phyloP scores from a whole-genome alignment of 2,329 filamentous ascomycete species.

The Epichloe bromicola region DNA sequence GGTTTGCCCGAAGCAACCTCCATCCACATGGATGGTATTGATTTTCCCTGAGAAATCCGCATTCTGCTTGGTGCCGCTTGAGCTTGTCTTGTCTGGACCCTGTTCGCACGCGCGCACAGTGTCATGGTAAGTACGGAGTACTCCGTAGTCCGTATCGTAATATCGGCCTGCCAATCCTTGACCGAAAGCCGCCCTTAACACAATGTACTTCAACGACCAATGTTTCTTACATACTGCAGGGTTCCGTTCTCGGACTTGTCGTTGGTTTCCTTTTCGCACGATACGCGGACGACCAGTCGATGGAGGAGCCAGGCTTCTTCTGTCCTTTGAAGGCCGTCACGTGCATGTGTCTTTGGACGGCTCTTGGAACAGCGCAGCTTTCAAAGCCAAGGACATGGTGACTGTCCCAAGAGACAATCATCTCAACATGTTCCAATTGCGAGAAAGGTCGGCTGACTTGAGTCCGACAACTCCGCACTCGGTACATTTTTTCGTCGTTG shows the following conservation, averaged over 20 bases:
- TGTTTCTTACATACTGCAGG: not conserved
- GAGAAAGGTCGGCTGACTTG: not conserved
- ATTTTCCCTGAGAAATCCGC: not conserved
- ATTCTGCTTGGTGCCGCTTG: not conserved
- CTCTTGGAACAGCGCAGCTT: too few relatives aligned
- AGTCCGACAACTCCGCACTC: not conserved
- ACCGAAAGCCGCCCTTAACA: not conserved
- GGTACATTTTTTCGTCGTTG: not conserved
- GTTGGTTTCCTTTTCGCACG: too few relatives aligned
- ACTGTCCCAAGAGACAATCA: too few relatives aligned
- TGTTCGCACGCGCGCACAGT: too few relatives aligned
- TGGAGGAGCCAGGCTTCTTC: not conserved
- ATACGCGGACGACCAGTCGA: too few relatives aligned
- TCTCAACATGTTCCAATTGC: too few relatives aligned
- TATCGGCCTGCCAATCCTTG: too few relatives aligned
- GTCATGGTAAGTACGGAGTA: not conserved
- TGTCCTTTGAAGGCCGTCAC: too few relatives aligned
- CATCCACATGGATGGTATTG: not conserved
- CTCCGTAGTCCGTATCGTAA: too few relatives aligned
- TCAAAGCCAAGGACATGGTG: too few relatives aligned
- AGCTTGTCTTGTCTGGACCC: too few relatives aligned
- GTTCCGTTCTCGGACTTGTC: not conserved
- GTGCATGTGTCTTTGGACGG: too few relatives aligned
- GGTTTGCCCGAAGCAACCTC: not conserved
- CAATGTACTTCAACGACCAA: not conserved